Conservation (phyloP, 257 asterid genomes). For the Solanum sitiens region DNA sequence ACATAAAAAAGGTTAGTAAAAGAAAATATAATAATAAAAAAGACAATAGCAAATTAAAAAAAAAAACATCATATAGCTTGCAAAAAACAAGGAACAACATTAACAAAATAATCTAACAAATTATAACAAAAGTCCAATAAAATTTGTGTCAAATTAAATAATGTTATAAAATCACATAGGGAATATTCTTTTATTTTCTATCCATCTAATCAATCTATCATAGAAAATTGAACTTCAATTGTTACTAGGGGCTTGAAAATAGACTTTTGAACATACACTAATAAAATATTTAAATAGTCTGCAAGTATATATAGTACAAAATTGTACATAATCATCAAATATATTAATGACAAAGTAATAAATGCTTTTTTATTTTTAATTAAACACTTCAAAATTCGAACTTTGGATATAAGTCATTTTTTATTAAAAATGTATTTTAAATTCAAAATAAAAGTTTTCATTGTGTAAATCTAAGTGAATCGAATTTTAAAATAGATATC, state of each 20-base stretch:
- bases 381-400: background rate
- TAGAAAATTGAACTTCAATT: background rate
- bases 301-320: background rate
- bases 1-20: too few relatives aligned
- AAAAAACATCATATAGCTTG: too few relatives aligned
- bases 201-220: background rate
- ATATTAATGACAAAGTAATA: background rate
- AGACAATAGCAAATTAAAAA: too few relatives aligned
- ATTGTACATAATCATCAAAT: background rate
- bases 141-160: too few relatives aligned
- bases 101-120: too few relatives aligned
- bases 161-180: too few relatives aligned
- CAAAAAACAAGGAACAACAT: too few relatives aligned
- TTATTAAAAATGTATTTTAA: background rate
- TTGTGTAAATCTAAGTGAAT: background rate
- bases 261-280: background rate
- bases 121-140: too few relatives aligned
- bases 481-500: background rate
- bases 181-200: background rate
- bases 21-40: too few relatives aligned
- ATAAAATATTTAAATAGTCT: background rate
- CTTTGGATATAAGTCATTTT: background rate
- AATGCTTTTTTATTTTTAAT: background rate
- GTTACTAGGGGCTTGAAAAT: background rate
- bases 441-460: fast-evolving